Evolutionary conservation across 768 basidiomycete species (phyloP).

Genomic region (Leucocoprinus leucothites): DNA sequence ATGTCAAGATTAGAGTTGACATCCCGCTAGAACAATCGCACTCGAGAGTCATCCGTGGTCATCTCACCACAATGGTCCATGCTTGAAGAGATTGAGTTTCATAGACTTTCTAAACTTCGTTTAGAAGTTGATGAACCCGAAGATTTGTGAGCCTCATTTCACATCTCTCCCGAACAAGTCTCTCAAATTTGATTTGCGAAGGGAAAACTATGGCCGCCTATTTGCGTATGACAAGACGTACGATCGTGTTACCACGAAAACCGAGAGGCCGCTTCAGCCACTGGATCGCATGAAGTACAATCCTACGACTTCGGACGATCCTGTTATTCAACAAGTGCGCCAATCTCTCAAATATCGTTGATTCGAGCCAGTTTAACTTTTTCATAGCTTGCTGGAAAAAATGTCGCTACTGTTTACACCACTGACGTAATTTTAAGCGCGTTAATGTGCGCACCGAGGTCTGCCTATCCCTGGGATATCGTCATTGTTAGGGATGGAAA

Average conservation of each 20-base stretch:
- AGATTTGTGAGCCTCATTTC: slow-evolving; percentile 65
- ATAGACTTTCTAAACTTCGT: slow-evolving; percentile 84
- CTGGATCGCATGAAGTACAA: slow-evolving; percentile 97
- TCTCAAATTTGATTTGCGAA: slow-evolving; percentile 23
- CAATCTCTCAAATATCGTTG: background rate
- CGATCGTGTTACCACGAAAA: slow-evolving; percentile 93
- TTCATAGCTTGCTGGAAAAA: slow-evolving; percentile 70
- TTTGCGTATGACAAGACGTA: slow-evolving; percentile 93
- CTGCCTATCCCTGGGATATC: slow-evolving; percentile 98
- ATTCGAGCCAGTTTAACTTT: slow-evolving; percentile 9
- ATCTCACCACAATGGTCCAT: slow-evolving; percentile 93
- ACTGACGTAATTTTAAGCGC: slow-evolving; percentile 95
- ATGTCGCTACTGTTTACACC: slow-evolving; percentile 83
- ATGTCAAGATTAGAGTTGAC: background rate
- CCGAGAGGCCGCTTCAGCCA: slow-evolving; percentile 85
- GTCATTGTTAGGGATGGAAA: slow-evolving; percentile 92
- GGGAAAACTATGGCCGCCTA: slow-evolving; percentile 85
- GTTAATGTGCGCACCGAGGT: slow-evolving; percentile 93
- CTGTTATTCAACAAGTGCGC: slow-evolving; percentile 85
- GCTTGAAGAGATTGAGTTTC: slow-evolving; percentile 96
- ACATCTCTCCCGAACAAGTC: slow-evolving; percentile 10
- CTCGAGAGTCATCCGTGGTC: slow-evolving; percentile 89
- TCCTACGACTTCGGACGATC: slow-evolving; percentile 96
- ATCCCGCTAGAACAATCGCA: slow-evolving; percentile 61
- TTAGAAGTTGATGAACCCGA: slow-evolving; percentile 94